Conservation (phyloP, 1,284 basidiomycete genomes). For the Papiliotrema laurentii region DNA sequence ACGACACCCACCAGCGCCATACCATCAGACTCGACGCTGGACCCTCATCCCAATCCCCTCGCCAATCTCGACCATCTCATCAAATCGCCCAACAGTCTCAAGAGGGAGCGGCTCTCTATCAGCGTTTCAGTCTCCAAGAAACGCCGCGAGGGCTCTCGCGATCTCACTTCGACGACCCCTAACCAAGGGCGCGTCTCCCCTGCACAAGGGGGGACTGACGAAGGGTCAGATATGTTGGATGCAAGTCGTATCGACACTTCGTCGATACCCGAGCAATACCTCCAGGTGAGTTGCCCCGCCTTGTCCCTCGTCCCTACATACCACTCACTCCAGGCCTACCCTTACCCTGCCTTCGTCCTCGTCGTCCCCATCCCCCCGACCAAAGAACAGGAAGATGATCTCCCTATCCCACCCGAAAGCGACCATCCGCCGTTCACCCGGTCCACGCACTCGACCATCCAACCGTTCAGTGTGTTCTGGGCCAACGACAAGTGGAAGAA, state of each 20-base stretch:
- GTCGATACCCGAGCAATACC: slow-evolving; percentile 25
- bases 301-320: not conserved
- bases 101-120: not conserved
- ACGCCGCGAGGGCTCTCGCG: not conserved
- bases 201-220: not conserved
- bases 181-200: not conserved
- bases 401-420: slow-evolving; percentile 5
- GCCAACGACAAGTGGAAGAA: slow-evolving; percentile 29
- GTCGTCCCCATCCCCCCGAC: slow-evolving; percentile 25
- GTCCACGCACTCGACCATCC: slow-evolving; percentile 11
- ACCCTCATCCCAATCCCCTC: no score
- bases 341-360: slow-evolving; percentile 39
- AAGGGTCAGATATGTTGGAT: slow-evolving; percentile 1
- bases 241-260: slow-evolving; percentile 13
- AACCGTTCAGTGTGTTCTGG: slow-evolving; percentile 32
- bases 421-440: slow-evolving; percentile 21
- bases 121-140: not conserved
- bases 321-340: slow-evolving; percentile 31
- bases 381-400: slow-evolving; percentile 9
- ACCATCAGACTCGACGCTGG: no score
- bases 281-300: no score
- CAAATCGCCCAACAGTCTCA: not conserved
- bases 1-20: no score
- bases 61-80: no score
- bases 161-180: not conserved